Conservation (phyloP, 2,329 filamentous ascomycete genomes). For the Ophiostoma australiae region DNA sequence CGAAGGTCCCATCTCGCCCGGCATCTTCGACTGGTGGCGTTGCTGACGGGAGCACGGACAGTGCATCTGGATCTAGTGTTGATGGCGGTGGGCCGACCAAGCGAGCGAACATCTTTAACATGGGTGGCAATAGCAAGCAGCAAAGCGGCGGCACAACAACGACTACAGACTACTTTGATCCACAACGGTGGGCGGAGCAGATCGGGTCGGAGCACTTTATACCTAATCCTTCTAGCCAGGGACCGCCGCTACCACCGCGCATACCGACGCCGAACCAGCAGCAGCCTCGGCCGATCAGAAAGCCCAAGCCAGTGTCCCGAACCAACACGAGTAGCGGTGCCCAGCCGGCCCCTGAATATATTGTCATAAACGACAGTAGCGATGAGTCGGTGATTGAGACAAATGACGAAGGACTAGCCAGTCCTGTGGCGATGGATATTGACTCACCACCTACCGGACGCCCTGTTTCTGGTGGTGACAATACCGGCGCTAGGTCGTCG, state of each 20-base stretch:
- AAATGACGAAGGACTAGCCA: constrained; percentile 32
- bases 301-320: constrained; percentile 54
- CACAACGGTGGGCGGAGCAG: constrained; percentile 51
- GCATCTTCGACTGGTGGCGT: constrained; percentile 15
- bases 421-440: constrained; percentile 61
- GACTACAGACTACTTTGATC: constrained; percentile 42
- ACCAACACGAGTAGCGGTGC: constrained; percentile 8
- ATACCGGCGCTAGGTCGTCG: background rate
- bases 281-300: constrained; percentile 45
- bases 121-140: background rate
- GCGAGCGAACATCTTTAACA: background rate
- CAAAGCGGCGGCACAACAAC: constrained; percentile 23
- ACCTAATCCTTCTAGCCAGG: constrained; percentile 36
- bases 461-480: background rate
- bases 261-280: constrained; percentile 42
- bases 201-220: constrained; percentile 53
- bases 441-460: constrained; percentile 45
- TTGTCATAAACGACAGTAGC: constrained; percentile 41
- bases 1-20: constrained; percentile 27
- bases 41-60: constrained; percentile 25
- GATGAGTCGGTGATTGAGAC: constrained; percentile 22
- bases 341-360: constrained; percentile 21
- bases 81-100: background rate
- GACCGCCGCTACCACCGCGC: constrained; percentile 40
- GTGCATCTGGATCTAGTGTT: constrained; percentile 1